Conservation (phyloP, 257 asterid genomes). For the Solanum appendiculatum region DNA sequence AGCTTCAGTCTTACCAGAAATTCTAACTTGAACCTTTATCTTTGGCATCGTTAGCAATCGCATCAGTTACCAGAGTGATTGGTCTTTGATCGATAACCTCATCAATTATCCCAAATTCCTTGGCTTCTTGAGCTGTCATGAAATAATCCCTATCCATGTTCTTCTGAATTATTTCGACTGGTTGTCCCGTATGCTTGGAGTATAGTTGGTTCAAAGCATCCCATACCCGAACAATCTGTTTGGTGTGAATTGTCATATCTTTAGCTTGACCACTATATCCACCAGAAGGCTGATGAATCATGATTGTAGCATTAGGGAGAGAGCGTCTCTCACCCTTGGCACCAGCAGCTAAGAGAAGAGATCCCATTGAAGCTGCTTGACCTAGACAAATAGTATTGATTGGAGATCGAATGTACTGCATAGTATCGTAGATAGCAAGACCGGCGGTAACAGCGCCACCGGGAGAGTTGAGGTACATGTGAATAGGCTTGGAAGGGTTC, state of each 20-base stretch:
- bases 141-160: slow-evolving; percentile 88
- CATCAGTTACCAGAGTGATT: slow-evolving; percentile 58
- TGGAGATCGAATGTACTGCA: slow-evolving; percentile 93
- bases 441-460: slow-evolving; percentile 96
- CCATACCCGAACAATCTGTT: slow-evolving; percentile 78
- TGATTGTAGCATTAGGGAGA: slow-evolving; percentile 84
- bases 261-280: slow-evolving; percentile 92
- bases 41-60: slow-evolving; percentile 45
- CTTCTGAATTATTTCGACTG: slow-evolving; percentile 47
- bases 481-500: slow-evolving; percentile 81
- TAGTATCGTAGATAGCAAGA: slow-evolving; percentile 92
- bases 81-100: slow-evolving; percentile 88
- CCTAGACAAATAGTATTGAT: slow-evolving; percentile 83
- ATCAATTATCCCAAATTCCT: slow-evolving; percentile 85
- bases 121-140: slow-evolving; percentile 93
- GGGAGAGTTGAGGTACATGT: slow-evolving; percentile 92
- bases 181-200: slow-evolving; percentile 78
- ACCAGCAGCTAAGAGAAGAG: slow-evolving; percentile 94
- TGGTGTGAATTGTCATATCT: slow-evolving; percentile 82
- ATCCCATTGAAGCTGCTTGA: slow-evolving; percentile 97
- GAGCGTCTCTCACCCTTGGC: slow-evolving; percentile 84
- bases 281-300: slow-evolving; percentile 97
- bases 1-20: slow-evolving; percentile 21
- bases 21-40: slow-evolving; percentile 46
- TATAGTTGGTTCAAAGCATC: slow-evolving; percentile 46